These are phyloP conservation scores for Strobilomyces confusus DNA, from an alignment of 768 basidiomycete genomes.

Conservation along the genomic window DNA sequence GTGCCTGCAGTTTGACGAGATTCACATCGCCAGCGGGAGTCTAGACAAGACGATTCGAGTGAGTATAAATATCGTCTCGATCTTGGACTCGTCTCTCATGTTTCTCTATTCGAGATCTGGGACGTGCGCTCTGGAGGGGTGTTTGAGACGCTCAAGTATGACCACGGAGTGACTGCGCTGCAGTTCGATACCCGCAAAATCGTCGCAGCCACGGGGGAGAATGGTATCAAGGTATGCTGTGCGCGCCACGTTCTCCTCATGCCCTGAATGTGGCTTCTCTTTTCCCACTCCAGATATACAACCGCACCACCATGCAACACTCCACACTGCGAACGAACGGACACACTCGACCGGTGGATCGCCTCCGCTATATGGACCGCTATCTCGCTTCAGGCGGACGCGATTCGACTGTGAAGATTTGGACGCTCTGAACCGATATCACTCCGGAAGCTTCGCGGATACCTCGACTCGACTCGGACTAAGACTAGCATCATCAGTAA, in stretches of 20 bases:
- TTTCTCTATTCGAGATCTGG: constrained; percentile 67
- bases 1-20: constrained; percentile 93
- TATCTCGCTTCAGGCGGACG: constrained; percentile 90
- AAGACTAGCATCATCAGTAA: constrained; percentile 20
- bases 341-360: constrained; percentile 86
- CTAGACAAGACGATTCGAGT: constrained; percentile 91
- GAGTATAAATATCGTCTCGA: constrained; percentile 25
- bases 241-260: neutral
- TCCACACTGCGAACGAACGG: constrained; percentile 85
- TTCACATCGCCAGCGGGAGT: constrained; percentile 88
- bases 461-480: constrained; percentile 12
- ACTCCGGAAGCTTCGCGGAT: constrained; percentile 4
- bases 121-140: constrained; percentile 88
- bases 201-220: constrained; percentile 88
- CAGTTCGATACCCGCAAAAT: constrained; percentile 97
- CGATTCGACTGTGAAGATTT: constrained; percentile 85
- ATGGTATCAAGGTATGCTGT: constrained; percentile 74
- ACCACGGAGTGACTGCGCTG: constrained; percentile 83
- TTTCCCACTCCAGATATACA: constrained; percentile 65
- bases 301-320: constrained; percentile 89
- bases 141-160: constrained; percentile 86
- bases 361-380: constrained; percentile 91
- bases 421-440: constrained; percentile 66
- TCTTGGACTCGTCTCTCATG: neutral
- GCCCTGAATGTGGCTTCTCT: neutral